Conservation (phyloP, 805 yeast genomes). For the Sugiyamaella chiloensis region DNA sequence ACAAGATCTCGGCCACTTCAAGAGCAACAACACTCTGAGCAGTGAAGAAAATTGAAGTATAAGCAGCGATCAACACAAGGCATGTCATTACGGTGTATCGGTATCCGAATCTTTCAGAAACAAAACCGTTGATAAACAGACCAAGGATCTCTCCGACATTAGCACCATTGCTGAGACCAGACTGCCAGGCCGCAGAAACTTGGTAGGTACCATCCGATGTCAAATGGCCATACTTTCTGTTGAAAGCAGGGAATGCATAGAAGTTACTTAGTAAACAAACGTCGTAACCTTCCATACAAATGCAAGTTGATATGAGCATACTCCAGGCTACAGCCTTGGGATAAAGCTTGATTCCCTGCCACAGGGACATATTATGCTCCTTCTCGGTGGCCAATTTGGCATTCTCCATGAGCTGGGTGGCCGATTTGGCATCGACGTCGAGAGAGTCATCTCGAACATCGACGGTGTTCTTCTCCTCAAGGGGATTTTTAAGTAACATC, state of each 20-base stretch:
- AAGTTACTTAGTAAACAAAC: conserved; percentile 40
- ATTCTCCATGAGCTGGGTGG: not conserved
- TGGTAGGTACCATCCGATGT: conserved; percentile 6
- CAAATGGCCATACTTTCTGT: conserved; percentile 38
- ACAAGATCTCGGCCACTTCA: conserved; percentile 37
- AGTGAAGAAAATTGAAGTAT: conserved; percentile 35
- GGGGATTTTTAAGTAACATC: too few relatives aligned
- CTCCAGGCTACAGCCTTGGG: conserved; percentile 49
- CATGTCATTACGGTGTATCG: conserved; percentile 39
- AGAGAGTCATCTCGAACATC: too few relatives aligned
- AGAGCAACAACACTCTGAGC: conserved; percentile 38
- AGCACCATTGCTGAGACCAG: conserved; percentile 26
- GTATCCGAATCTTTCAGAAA: conserved; percentile 48
- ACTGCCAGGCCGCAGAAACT: conserved; percentile 39
- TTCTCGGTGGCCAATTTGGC: conserved; percentile 7
- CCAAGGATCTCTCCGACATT: conserved; percentile 45
- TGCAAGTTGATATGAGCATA: conserved; percentile 40
- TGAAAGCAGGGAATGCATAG: conserved; percentile 46
- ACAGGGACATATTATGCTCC: conserved; percentile 16
- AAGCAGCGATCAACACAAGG: conserved; percentile 28
- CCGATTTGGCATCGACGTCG: too few relatives aligned
- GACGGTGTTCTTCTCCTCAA: too few relatives aligned
- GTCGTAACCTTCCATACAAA: conserved; percentile 52
- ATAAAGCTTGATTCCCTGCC: conserved; percentile 28
- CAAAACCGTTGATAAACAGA: conserved; percentile 42